Base-by-base conservation (phyloP, 2,329 filamentous ascomycete species). In the Pseudogymnoascus sp. region DNA sequence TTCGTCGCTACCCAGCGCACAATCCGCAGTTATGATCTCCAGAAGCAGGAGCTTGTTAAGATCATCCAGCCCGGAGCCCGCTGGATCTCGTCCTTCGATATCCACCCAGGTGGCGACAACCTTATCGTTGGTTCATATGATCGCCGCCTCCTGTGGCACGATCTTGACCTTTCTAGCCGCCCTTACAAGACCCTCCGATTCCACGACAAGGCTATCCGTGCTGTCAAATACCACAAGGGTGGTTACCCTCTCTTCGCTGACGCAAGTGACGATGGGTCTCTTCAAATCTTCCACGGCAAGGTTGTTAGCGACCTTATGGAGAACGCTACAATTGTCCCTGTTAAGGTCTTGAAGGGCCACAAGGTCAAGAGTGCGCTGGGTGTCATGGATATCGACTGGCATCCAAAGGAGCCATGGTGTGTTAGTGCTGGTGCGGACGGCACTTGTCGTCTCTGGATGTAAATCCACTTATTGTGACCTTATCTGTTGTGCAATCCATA, bases 161-260 rank as follows among this genome's bases (percentile, higher is more conserved):
- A 99, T 77, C 83, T 97, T 61, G 95, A 99, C 69, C 85, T 99
- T 37, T 95, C 91, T 0, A 88, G 84, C 66, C 86, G 91, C 59
- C 95, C 95, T 0, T 97, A 96, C 81, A 97, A 97, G 81, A 97
- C 93, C 1, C 87, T 99, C 77, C 86, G 95, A 60, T 99, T 97
- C 80, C 95, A 99, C 78, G 79, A 85, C 65, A 90, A 96, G 76
- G 95, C 95, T 52, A 96, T 99, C 71, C 86, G 96, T 58, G 86
- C 88, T 11, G 95, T 97, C 62, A 88, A 86, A 69, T 99, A 90
- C 77, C 96, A 99, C 76, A 87, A 87, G 63, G 86, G 87, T 64
- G 82, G 83, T 7, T 84, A 87, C 65, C 93, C 95, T 16, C 81
- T 99, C 37, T 97, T 99, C 71, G 95, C 93, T 0, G 93, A 97